Evolutionary conservation across 2,329 filamentous ascomycete genomes (phyloP), one percentile per base, ranked within the genome.

Genomic region (Incumbomyces lentus): DNA sequence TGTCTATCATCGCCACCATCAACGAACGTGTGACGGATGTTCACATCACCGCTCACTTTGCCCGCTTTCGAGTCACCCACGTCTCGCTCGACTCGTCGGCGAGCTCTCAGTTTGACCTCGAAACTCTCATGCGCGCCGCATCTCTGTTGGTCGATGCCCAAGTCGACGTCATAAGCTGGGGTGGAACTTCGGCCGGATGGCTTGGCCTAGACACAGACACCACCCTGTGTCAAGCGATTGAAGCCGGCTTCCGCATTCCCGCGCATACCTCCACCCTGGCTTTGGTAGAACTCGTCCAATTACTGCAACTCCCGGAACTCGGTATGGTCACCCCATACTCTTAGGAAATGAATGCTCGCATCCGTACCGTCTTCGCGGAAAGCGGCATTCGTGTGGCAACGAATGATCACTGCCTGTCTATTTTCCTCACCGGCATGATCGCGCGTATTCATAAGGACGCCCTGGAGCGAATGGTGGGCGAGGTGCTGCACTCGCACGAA

Each of bases 301-400:
- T 58, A 11, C 52, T 63, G 18, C 55, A 54, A 17, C 48, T 68
- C 30, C 18, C 33, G 3, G 3, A 3, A 5, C 12, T 45, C 12
- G 67, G 62, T 0, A 54, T 70, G 2, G 63, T 71, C 5, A 71
- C 67, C 12, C 69, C 67, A 2, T 71, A 71, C 49, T 46, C 62
- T 17, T 58, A 61, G 34, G 66, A 68, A 45, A 63, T 71, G 34
- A 64, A 69, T 47, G 54, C 51, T 4, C 57, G 56, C 17, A 68
- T 71, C 40, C 44, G 64, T 31, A 44, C 57, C 29, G 66, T 61
- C 16, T 68, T 68, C 47, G 49, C 48, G 2, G 45, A 32, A 1
- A 57, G 63, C 8, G 66, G 65, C 2, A 53, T 62, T n/a, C 4
- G 5, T 6, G 49, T 58, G 6, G 58, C 67, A 40, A 48, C 58